Base-by-base conservation (phyloP, 805 yeast genomes). In the Wickerhamiella occidentalis region DNA sequence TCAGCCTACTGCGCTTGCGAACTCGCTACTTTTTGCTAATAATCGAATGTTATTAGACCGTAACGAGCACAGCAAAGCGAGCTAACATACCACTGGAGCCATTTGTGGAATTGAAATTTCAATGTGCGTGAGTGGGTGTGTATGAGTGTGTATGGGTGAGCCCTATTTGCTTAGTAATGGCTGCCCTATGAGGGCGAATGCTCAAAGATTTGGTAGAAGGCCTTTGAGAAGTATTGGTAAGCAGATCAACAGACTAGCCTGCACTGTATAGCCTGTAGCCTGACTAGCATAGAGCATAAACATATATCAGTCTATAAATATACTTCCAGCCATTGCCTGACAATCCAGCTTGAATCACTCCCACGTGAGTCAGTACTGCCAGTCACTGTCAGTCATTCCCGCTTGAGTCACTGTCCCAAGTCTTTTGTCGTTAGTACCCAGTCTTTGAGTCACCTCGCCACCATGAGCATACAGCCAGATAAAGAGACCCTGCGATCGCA, bases 21-120 rank as follows among this genome's bases (percentile, higher is more conserved):
- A 46, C 48, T 46, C 52, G 44, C 42, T 35, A 55, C 52, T 44
- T 42, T 40, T 35, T 5, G 36, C 51, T 18, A 37, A 11, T 42
- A 30, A 36, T 36, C 28, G 12, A 25, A 41, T 33, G 40, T 19
- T 29, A 30, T 11, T 29, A 25, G 37, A 49, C 51, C 17, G 50
- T 47, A 46, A 48, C 52, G 51, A 53, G 55, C 63, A 62, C 65
- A 65, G 69, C 68, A 66, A 67, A 66, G 68, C 71, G 68, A 63
- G 61, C 64, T 58, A 64, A 82, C 92, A 73, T 82, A 83, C 92
- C 73, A 80, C 82, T 81, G 94, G 94, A 80, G 94, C 94, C 94
- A 84, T 82, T 76, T 63, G 29, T 35, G 45, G 29, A 21, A 42
- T 45, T 35, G 49, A 22, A 45, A 45, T 45, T 45, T 45, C 48